These are phyloP conservation scores for Metschnikowia dekortorum DNA, from an alignment of 805 yeast species.

Conservation along the genomic window DNA sequence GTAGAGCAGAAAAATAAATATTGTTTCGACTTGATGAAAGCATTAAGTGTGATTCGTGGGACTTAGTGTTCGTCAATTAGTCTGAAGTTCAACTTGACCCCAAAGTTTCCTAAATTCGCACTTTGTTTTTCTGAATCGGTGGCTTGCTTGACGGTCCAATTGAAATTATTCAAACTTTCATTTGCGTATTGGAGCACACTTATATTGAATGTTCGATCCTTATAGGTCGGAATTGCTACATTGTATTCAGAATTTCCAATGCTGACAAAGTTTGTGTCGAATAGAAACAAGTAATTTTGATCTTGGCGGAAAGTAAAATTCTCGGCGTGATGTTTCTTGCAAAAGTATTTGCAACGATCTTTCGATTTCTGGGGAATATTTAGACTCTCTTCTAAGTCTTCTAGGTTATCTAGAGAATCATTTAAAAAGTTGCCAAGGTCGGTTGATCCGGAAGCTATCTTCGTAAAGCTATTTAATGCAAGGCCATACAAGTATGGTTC, in stretches of 20 bases:
- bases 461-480: slow-evolving; percentile 54
- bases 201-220: slow-evolving; percentile 42
- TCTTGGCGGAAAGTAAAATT: slow-evolving; percentile 38
- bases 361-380: slow-evolving; percentile 19
- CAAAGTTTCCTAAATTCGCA: slow-evolving; percentile 29
- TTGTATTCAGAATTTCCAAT: slow-evolving; percentile 47
- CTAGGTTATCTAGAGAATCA: slow-evolving; percentile 19
- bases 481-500: slow-evolving; percentile 62
- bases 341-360: slow-evolving; percentile 42
- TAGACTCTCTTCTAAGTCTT: slow-evolving; percentile 29
- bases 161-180: slow-evolving; percentile 41
- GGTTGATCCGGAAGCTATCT: slow-evolving; percentile 27
- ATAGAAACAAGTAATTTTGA: slow-evolving; percentile 43
- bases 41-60: background rate
- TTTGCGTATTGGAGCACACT: slow-evolving; percentile 41
- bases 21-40: background rate
- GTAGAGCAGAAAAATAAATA: no score
- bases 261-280: slow-evolving; percentile 51
- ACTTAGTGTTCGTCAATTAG: slow-evolving; percentile 27
- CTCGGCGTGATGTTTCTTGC: slow-evolving; percentile 33
- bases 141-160: slow-evolving; percentile 38
- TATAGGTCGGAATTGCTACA: slow-evolving; percentile 47
- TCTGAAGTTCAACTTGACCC: slow-evolving; percentile 36
- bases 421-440: slow-evolving; percentile 4
- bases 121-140: slow-evolving; percentile 21